Base-by-base conservation (phyloP, 768 basidiomycete species). In the Mycena indigotica region DNA sequence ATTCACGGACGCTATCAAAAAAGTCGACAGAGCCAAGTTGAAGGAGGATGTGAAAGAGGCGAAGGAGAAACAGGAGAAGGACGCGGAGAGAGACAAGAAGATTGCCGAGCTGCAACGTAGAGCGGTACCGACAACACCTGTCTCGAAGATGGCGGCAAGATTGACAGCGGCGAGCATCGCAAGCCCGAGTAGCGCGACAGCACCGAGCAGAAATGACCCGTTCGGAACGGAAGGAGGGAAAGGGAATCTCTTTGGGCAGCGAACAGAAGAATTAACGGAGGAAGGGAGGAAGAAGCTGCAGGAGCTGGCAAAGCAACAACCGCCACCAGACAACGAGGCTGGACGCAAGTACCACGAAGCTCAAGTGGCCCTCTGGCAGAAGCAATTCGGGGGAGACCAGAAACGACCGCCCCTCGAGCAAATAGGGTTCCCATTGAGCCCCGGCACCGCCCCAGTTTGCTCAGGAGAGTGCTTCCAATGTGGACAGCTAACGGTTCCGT, bases 401-500 rank as follows among this genome's bases (percentile, higher is more conserved):
- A 15, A 26, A 4, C 46, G 49, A 26, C 21, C 30, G 28, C n/a
- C 15, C 8, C 19, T 50, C 0, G 55, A 60, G 28, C 19, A 28
- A 3, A 38, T 28, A 8, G 59, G 62, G 2, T 64, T 21, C 55
- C 62, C 62, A 13, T 25, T 64, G 25, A 40, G 29, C 45, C 62
- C 59, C 12, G 55, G 53, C 1, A 58, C 54, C 6, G 41, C n/a
- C 1, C 2, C 30, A 5, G 51, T 54, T 4, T 13, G 38, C 6
- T 55, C 51, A 1, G 59, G 62, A 1, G 62, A 64, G 30, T 64
- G 62, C 53, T 64, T 39, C 53, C 26, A 17, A 1, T 64, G 58
- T 39, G 62, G 58, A 4, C 52, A 57, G 12, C 12, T 56, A n/a
- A 32, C 50, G 0, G 40, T 28, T 4, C 53, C 52, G 8, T 21